A percentile compares a stretch with the other conserved stretches of the same genome.
phyloP scores from a whole-genome alignment of 768 basidiomycete genomes.

The Galerina marginata region DNA sequence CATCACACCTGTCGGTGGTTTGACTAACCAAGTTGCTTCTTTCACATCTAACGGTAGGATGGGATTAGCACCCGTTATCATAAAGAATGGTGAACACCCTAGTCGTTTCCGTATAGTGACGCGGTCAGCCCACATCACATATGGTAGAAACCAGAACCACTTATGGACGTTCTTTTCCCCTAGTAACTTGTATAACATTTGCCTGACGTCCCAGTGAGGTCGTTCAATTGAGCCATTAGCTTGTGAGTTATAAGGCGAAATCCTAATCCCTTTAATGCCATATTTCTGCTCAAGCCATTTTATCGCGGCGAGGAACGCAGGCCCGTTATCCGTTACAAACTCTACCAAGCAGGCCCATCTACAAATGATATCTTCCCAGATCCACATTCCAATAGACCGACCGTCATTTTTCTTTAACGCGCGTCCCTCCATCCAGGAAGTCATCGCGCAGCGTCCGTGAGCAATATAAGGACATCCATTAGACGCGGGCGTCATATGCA shows the following conservation, averaged over 20 bases:
- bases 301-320: no score
- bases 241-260: no score
- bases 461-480: conserved; percentile 29
- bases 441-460: conserved; percentile 23
- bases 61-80: no score
- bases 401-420: conserved; percentile 26
- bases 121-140: conserved; percentile 38
- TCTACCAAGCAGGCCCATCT: no score
- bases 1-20: no score
- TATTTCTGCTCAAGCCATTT: no score
- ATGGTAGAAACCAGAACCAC: conserved; percentile 25
- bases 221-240: conserved; percentile 23
- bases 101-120: no score
- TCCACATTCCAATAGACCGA: conserved; percentile 24
- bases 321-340: no score
- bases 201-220: conserved; percentile 24
- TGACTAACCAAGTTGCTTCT: no score
- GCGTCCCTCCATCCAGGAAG: conserved; percentile 27
- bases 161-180: background rate
- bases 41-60: no score
- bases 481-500: conserved; percentile 16
- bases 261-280: no score
- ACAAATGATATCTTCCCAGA: conserved; percentile 38
- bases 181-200: conserved; percentile 17
- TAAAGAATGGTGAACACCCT: no score